Conservation (phyloP, 2,329 filamentous ascomycete species). For the Paecilomyces sp. region DNA sequence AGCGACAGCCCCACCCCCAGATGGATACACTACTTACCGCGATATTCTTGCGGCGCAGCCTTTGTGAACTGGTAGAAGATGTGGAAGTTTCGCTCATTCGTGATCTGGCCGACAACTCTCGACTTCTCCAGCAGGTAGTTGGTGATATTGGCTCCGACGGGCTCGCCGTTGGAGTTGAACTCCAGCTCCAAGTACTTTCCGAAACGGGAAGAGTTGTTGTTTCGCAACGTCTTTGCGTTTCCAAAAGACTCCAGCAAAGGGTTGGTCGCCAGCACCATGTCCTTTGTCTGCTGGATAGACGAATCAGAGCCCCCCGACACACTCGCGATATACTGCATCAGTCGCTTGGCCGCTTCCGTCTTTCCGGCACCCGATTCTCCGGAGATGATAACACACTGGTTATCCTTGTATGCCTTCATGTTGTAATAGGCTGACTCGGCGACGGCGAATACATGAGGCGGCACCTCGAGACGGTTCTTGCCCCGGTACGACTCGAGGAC, state of each 20-base stretch:
- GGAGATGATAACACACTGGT: slow-evolving; percentile 98
- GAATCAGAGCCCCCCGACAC: slow-evolving; percentile 80
- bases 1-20: slow-evolving; percentile 1
- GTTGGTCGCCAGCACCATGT: slow-evolving; percentile 98
- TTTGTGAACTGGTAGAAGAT: slow-evolving; percentile 99
- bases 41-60: slow-evolving; percentile 78
- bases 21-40: slow-evolving; percentile 37
- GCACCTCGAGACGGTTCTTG: slow-evolving; percentile 90
- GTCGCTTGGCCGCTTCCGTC: slow-evolving; percentile 94
- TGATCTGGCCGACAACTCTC: slow-evolving; percentile 89
- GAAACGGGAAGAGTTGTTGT: slow-evolving; percentile 98
- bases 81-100: slow-evolving; percentile 95
- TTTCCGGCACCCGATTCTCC: slow-evolving; percentile 97
- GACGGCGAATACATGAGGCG: slow-evolving; percentile 94
- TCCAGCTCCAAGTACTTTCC: slow-evolving; percentile 97
- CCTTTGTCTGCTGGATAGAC: slow-evolving; percentile 93
- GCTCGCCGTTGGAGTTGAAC: slow-evolving; percentile 87
- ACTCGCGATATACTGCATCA: slow-evolving; percentile 99
- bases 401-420: slow-evolving; percentile 99
- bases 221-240: slow-evolving; percentile 94
- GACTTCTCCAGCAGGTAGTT: slow-evolving; percentile 97
- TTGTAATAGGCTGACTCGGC: slow-evolving; percentile 97
- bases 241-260: slow-evolving; percentile 95
- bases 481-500: slow-evolving; percentile 91
- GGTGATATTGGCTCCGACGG: slow-evolving; percentile 92